These are phyloP conservation scores for Friedmanniomyces endolithicus DNA, from an alignment of 495 filamentous ascomycete species.

Conservation along the genomic window DNA sequence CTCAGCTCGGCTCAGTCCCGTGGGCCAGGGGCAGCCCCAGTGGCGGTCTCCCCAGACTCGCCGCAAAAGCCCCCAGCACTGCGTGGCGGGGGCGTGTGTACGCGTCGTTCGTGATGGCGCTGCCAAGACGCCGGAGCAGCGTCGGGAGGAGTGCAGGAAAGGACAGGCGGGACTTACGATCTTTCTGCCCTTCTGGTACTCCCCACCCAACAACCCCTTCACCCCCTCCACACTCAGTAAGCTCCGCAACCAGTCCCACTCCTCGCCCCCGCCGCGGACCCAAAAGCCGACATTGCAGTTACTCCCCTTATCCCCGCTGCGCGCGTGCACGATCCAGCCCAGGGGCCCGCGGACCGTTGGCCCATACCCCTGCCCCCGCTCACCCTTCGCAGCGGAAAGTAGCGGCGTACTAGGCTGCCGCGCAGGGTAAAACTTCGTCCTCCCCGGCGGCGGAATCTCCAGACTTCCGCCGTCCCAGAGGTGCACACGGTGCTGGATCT, in stretches of 20 bases:
- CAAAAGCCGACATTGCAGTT: conserved; percentile 27
- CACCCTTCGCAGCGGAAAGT: background rate
- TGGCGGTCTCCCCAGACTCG: no score
- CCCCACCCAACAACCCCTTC: conserved; percentile 20
- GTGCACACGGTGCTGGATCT: conserved; percentile 25
- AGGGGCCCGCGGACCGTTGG: conserved; percentile 15
- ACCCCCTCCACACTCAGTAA: conserved; percentile 17
- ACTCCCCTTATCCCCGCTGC: conserved; percentile 24
- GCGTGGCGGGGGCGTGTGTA: no score
- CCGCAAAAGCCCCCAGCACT: no score
- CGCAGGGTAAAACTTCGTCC: conserved; percentile 17
- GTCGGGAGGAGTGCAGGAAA: no score
- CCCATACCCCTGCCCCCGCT: conserved; percentile 5
- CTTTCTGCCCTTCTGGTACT: conserved; percentile 20
- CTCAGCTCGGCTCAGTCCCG: no score
- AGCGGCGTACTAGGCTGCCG: conserved; percentile 21
- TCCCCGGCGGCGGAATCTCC: conserved; percentile 22
- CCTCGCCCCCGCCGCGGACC: conserved; percentile 20
- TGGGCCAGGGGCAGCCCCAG: no score
- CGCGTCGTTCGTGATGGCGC: no score
- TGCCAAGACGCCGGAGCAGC: no score
- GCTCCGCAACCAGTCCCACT: conserved; percentile 23
- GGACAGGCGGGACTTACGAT: conserved; percentile 18
- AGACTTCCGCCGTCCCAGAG: conserved; percentile 19
- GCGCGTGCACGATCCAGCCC: conserved; percentile 24